These are phyloP conservation scores for Trichoderma afroharzianum DNA, from an alignment of 2,329 filamentous ascomycete genomes.

Conservation along the genomic window DNA sequence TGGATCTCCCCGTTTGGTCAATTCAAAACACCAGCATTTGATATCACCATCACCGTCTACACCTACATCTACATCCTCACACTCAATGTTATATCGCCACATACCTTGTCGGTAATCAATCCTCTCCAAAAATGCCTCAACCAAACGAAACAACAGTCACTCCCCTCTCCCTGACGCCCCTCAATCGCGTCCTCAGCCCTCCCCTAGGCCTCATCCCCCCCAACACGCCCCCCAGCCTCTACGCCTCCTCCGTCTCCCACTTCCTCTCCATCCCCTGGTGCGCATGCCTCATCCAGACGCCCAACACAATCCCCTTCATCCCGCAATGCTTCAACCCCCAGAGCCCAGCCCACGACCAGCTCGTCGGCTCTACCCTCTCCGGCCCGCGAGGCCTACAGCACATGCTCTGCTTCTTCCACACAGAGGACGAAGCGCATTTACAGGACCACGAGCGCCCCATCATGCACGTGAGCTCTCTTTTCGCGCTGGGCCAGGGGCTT, in stretches of 20 bases:
- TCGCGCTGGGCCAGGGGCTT: constrained; percentile 33
- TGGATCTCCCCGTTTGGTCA: background rate
- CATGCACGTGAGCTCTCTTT: constrained; percentile 29
- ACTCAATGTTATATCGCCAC: background rate
- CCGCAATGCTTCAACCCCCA: constrained; percentile 33
- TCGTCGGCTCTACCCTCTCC: constrained; percentile 34
- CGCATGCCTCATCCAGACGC: constrained; percentile 27
- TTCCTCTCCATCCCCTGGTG: constrained; percentile 38
- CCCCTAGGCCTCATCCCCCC: constrained; percentile 28
- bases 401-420: constrained; percentile 35
- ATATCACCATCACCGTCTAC: background rate
- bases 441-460: constrained; percentile 27
- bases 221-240: constrained; percentile 26
- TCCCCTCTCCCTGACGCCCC: constrained; percentile 19
- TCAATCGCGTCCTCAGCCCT: constrained; percentile 31
- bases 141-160: background rate
- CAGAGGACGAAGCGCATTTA: constrained; percentile 25
- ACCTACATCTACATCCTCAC: background rate
- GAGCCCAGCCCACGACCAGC: constrained; percentile 30
- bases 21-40: background rate
- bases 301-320: constrained; percentile 31
- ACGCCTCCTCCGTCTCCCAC: constrained; percentile 28
- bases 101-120: background rate
- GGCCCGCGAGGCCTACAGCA: constrained; percentile 28
- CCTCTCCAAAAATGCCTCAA: background rate